Evolutionary conservation across 164 flowering plant species (phyloP).

Genomic region (Kalanchoe fedtschenkoi): DNA sequence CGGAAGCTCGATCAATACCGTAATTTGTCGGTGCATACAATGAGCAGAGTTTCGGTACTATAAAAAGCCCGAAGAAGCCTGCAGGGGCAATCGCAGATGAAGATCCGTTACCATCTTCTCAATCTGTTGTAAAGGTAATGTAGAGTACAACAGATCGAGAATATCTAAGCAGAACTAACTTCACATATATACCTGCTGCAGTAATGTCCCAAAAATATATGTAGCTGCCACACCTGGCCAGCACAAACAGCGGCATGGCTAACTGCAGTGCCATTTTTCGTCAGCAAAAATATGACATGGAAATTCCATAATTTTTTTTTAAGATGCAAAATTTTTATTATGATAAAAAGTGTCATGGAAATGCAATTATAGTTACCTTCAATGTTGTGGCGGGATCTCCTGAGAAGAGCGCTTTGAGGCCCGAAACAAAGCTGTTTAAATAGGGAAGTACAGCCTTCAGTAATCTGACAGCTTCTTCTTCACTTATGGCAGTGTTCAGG

Average conservation of each 20-base stretch:
- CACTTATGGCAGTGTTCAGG: slow-evolving; percentile 37
- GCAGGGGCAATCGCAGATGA: slow-evolving; percentile 9
- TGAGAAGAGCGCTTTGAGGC: slow-evolving; percentile 54
- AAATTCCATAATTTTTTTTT: too few relatives aligned
- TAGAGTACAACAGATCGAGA: neutral
- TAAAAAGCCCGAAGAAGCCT: slow-evolving; percentile 83
- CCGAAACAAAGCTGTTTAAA: slow-evolving; percentile 59
- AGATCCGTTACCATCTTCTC: neutral
- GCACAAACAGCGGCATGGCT: slow-evolving; percentile 63
- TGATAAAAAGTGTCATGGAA: neutral
- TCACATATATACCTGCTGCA: slow-evolving; percentile 67
- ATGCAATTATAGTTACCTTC: slow-evolving; percentile 35
- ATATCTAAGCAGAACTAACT: neutral
- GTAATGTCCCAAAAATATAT: slow-evolving; percentile 78
- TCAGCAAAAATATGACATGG: too few relatives aligned
- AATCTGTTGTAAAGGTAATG: neutral
- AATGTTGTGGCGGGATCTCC: slow-evolving; percentile 89
- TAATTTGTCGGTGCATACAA: slow-evolving; percentile 50
- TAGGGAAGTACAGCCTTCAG: slow-evolving; percentile 60
- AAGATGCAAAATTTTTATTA: neutral
- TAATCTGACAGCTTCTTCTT: slow-evolving; percentile 77
- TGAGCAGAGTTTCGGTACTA: slow-evolving; percentile 68
- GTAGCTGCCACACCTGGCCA: slow-evolving; percentile 78
- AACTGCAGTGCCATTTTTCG: too few relatives aligned
- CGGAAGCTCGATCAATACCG: slow-evolving; percentile 1